A percentile compares a stretch with the other conserved stretches of the same genome.
Evolutionary conservation across 139 green algal genomes (phyloP).

Genomic region (Nannochloris sp.): DNA sequence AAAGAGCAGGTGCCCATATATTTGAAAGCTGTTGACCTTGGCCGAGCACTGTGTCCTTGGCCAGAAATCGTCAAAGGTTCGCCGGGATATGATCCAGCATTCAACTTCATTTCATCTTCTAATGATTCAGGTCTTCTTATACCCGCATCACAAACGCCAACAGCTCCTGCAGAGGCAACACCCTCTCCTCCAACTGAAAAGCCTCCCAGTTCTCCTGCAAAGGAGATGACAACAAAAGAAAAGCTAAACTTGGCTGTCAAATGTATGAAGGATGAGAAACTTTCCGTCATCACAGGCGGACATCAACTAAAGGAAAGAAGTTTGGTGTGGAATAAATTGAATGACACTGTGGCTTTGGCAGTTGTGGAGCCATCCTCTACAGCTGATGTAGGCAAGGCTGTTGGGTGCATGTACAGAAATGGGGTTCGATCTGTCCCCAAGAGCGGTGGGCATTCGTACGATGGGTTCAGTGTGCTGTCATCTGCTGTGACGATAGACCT

Average conservation of each 20-base stretch:
- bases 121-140: background rate
- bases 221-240: background rate
- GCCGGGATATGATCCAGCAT: conserved; percentile 1
- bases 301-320: background rate
- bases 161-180: background rate
- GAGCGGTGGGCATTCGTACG: background rate
- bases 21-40: background rate
- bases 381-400: background rate
- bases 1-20: background rate
- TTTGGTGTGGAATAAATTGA: conserved; percentile 2
- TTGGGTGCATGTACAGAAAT: background rate
- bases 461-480: background rate
- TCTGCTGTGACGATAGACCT: background rate
- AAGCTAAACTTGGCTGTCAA: background rate
- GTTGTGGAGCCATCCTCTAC: background rate
- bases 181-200: background rate
- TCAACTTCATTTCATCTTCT: background rate
- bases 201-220: background rate
- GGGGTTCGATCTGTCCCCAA: background rate
- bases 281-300: background rate
- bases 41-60: background rate
- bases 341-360: background rate
- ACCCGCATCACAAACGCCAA: background rate
- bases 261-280: conserved; percentile 1
- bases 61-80: background rate